Conservation (phyloP, 768 basidiomycete species). For the Floccularia luteovirens region DNA sequence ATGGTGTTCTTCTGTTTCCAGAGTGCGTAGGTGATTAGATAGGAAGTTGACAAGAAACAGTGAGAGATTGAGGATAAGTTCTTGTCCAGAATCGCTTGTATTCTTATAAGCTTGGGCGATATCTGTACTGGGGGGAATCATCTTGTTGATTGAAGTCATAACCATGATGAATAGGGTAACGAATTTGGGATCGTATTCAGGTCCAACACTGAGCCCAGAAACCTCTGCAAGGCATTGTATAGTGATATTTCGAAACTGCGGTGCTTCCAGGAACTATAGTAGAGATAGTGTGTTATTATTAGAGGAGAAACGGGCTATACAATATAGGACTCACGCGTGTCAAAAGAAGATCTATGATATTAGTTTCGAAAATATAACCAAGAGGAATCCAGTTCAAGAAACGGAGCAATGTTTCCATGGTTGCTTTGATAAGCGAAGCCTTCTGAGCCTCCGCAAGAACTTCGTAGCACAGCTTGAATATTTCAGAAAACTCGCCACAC, state of each 20-base stretch:
- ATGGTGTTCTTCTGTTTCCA: constrained; percentile 85
- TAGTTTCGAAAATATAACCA: constrained; percentile 98
- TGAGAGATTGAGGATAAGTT: constrained; percentile 93
- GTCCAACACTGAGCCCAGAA: constrained; percentile 86
- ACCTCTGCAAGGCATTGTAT: constrained; percentile 97
- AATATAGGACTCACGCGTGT: constrained; percentile 67
- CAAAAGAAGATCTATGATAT: constrained; percentile 91
- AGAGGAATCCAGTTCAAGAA: constrained; percentile 99
- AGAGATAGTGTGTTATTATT: constrained; percentile 6
- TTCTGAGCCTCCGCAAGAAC: constrained; percentile 97
- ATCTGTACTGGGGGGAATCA: constrained; percentile 94
- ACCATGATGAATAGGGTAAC: constrained; percentile 96
- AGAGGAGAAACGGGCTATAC: constrained; percentile 8
- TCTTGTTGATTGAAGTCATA: constrained; percentile 94
- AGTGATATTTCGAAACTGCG: constrained; percentile 95
- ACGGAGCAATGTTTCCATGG: constrained; percentile 87
- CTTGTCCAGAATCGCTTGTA: constrained; percentile 88
- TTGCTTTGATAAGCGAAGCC: constrained; percentile 88
- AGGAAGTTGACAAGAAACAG: constrained; percentile 97
- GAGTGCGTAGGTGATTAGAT: constrained; percentile 85
- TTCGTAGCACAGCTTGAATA: constrained; percentile 96
- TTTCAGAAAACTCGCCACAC: constrained; percentile 95
- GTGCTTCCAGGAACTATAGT: constrained; percentile 92
- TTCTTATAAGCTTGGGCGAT: constrained; percentile 88
- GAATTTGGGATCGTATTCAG: constrained; percentile 98